phyloP scores from a whole-genome alignment of 2,329 filamentous ascomycete species.

The Fusarium tuaranense region DNA sequence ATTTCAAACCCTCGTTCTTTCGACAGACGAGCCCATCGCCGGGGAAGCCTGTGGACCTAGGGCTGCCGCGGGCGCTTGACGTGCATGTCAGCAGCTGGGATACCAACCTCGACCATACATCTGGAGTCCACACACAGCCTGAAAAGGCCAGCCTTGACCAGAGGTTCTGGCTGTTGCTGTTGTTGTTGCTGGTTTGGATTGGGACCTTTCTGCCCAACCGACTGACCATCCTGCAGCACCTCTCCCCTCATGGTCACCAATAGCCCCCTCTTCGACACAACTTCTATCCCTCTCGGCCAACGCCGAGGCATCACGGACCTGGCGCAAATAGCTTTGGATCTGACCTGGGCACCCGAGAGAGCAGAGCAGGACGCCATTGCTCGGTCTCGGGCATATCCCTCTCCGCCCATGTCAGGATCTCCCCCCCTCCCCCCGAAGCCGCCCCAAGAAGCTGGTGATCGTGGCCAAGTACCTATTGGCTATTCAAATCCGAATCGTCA shows the following conservation, averaged over 20 bases:
- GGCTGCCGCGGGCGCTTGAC: conserved; percentile 3
- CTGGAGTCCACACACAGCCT: conserved; percentile 8
- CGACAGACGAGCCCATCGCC: not conserved
- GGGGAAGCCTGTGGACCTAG: not conserved
- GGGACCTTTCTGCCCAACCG: conserved; percentile 30
- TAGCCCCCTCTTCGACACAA: conserved; percentile 56
- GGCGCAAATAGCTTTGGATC: conserved; percentile 64
- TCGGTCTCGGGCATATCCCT: conserved; percentile 73
- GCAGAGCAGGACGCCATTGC: conserved; percentile 63
- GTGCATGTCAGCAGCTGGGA: conserved; percentile 13
- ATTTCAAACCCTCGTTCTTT: conserved; percentile 4
- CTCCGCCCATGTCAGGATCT: conserved; percentile 81
- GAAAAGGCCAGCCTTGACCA: not conserved
- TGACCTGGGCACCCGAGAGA: conserved; percentile 62
- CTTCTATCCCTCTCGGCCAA: conserved; percentile 64
- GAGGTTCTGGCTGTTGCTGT: conserved; percentile 1
- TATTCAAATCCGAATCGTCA: conserved; percentile 58
- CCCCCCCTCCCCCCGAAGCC: conserved; percentile 69
- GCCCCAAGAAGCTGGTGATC: conserved; percentile 68
- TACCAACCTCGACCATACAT: conserved; percentile 8
- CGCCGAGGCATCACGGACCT: conserved; percentile 68
- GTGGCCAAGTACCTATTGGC: conserved; percentile 58
- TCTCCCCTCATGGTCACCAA: conserved; percentile 66
- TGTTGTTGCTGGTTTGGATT: conserved; percentile 24
- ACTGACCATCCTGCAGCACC: conserved; percentile 37